Evolutionary conservation across 1,284 basidiomycete genomes (phyloP).

Genomic region (Trichosporon asahii): DNA sequence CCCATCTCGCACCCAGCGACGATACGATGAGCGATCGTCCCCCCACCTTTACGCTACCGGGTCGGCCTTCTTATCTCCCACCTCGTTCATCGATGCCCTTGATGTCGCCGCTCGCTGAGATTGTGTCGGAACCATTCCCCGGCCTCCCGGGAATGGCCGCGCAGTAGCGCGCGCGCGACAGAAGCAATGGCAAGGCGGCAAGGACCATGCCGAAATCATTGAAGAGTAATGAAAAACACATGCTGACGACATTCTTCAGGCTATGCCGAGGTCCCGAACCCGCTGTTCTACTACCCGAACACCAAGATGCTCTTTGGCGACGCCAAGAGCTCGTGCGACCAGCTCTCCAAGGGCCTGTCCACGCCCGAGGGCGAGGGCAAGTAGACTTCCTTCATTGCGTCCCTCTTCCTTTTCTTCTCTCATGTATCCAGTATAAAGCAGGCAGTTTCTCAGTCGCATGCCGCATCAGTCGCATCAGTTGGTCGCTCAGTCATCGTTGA

Average conservation of each 20-base stretch:
- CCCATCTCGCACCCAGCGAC: neutral
- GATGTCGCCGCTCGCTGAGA: neutral
- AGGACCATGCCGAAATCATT: neutral
- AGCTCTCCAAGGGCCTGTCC: conserved; percentile 38
- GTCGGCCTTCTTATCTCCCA: neutral
- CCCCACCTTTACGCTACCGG: too few species aligned
- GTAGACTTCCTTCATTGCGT: neutral
- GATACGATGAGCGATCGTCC: neutral
- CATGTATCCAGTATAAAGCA: too few species aligned
- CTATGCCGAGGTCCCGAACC: conserved; percentile 74
- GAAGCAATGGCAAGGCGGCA: neutral
- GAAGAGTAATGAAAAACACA: neutral
- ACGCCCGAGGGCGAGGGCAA: conserved; percentile 19
- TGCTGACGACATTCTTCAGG: conserved; percentile 16
- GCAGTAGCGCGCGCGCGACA: neutral
- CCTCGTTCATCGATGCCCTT: neutral
- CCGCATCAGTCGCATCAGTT: too few species aligned
- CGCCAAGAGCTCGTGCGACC: conserved; percentile 79
- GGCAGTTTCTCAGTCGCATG: too few species aligned
- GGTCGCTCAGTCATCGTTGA: neutral
- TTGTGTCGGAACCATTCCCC: neutral
- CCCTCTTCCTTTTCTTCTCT: too few species aligned
- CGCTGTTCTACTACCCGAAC: conserved; percentile 82
- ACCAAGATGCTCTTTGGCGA: conserved; percentile 86
- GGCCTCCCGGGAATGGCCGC: too few species aligned